Evolutionary conservation across 108 stramenopile species (phyloP), one percentile per base, ranked within the genome.

Genomic region (Stephanodiscus triporus): DNA sequence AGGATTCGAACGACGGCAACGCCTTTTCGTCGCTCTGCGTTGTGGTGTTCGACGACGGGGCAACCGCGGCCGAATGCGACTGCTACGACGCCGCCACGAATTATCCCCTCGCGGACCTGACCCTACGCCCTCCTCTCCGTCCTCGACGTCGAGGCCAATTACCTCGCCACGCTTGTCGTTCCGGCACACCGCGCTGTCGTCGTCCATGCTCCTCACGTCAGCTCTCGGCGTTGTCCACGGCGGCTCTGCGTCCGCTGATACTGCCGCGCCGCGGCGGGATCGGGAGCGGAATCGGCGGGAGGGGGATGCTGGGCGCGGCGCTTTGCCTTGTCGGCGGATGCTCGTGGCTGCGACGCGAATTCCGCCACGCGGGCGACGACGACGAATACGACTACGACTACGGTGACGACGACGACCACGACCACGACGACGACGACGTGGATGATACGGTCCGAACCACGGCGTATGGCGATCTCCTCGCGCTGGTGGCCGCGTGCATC

Each of bases 71-170:
- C 45, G 32, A 34, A 34, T 2, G 32, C 32, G 32, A 34, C 32
- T 5, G 32, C 32, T 5, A 5, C 42, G 19, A 37, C 63, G 58
- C 62, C 76, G 6, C 0, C 60, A 68, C 47, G 27, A 23, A 14
- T 80, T 78, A n/a, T 40, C 76, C 81, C 13, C 72, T 84, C 29
- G 63, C 68, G 29, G 60, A 43, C 20, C 58, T 83, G 14, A 71
- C 59, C 69, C 64, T 91, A 89, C 63, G 50, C 83, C 24, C 58
- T 91, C 10, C 66, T 96, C 4, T 92, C 96, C 8, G 68, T 97
- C 50, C 60, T 96, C 51, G 98, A 98, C 71, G 91, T 97, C 1
- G 87, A 97, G 61, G 99, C 94, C 43, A 99, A 98, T 68, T 96
- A 91, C 30, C 69, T 95, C 29, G 88, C 93, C 4, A 77, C 95